Conservation (phyloP, 805 yeast species). For the Saturnispora galanensis region DNA sequence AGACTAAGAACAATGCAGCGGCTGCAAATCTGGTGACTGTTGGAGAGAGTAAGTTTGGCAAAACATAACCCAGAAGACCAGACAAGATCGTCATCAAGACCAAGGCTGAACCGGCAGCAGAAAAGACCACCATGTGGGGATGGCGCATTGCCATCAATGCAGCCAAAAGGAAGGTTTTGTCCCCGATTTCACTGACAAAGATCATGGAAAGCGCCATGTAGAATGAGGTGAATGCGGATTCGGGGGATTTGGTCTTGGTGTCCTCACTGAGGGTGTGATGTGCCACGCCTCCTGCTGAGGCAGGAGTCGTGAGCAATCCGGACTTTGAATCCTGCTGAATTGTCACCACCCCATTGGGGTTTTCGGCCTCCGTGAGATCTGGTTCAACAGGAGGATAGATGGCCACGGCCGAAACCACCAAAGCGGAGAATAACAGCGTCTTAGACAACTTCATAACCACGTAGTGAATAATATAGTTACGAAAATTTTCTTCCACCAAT, state of each 20-base stretch:
- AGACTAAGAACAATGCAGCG: slow-evolving; percentile 67
- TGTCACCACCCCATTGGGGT: slow-evolving; percentile 11
- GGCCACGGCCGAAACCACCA: slow-evolving; percentile 6
- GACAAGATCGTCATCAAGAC: slow-evolving; percentile 86
- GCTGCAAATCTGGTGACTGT: slow-evolving; percentile 76
- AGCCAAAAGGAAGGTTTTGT: slow-evolving; percentile 92
- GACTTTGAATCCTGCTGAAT: slow-evolving; percentile 8
- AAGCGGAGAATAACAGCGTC: neutral
- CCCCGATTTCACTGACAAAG: slow-evolving; percentile 92
- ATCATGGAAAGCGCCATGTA: slow-evolving; percentile 85
- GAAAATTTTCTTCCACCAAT: neutral
- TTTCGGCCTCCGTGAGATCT: slow-evolving; percentile 3
- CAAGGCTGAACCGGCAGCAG: slow-evolving; percentile 77
- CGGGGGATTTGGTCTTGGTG: neutral
- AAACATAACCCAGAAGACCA: slow-evolving; percentile 84
- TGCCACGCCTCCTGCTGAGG: neutral
- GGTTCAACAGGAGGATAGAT: slow-evolving; percentile 14
- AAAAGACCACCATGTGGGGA: slow-evolving; percentile 72
- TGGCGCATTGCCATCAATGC: slow-evolving; percentile 98
- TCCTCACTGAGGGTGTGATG: neutral
- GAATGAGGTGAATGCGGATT: slow-evolving; percentile 34
- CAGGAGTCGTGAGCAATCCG: no score
- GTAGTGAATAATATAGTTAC: neutral
- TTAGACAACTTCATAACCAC: neutral
- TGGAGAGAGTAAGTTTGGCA: slow-evolving; percentile 76